Conservation (phyloP, 2,329 filamentous ascomycete species). For the Neospermospora avenae region DNA sequence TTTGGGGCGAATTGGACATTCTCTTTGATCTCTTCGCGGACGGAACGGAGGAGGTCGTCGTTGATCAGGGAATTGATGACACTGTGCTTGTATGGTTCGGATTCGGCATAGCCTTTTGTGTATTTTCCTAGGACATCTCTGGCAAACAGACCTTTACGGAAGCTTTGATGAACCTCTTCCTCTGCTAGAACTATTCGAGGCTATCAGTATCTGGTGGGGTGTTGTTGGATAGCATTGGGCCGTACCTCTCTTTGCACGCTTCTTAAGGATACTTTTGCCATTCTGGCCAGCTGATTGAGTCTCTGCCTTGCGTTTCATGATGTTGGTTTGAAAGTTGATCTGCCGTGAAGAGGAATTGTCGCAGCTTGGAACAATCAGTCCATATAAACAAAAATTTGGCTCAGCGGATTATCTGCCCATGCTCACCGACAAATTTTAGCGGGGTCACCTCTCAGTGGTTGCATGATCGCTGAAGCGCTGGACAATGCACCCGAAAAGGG, state of each 20-base stretch:
- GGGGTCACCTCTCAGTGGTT: background rate
- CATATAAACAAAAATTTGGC: conserved; percentile 21
- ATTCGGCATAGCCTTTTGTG: conserved; percentile 58
- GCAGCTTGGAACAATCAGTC: conserved; percentile 18
- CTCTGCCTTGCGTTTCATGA: conserved; percentile 61
- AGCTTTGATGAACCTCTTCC: conserved; percentile 41
- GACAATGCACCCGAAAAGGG: conserved; percentile 19
- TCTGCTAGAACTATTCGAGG: conserved; percentile 29
- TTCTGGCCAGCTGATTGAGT: conserved; percentile 41
- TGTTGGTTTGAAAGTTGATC: conserved; percentile 23
- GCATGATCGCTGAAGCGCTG: conserved; percentile 29
- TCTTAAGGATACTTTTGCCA: conserved; percentile 44
- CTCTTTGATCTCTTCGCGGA: conserved; percentile 83
- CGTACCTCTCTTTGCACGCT: conserved; percentile 48
- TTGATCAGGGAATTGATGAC: conserved; percentile 82
- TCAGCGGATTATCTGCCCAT: conserved; percentile 7
- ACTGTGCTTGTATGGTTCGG: conserved; percentile 81
- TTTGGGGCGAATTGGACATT: conserved; percentile 97
- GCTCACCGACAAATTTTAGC: conserved; percentile 6
- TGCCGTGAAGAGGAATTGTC: conserved; percentile 6
- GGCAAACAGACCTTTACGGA: conserved; percentile 65
- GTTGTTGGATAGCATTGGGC: conserved; percentile 13
- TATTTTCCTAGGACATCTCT: conserved; percentile 55
- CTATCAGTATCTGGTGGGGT: conserved; percentile 19
- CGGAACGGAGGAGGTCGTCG: conserved; percentile 75